Conservation (phyloP, 331 rosid genomes). For the Acacia concinna region DNA sequence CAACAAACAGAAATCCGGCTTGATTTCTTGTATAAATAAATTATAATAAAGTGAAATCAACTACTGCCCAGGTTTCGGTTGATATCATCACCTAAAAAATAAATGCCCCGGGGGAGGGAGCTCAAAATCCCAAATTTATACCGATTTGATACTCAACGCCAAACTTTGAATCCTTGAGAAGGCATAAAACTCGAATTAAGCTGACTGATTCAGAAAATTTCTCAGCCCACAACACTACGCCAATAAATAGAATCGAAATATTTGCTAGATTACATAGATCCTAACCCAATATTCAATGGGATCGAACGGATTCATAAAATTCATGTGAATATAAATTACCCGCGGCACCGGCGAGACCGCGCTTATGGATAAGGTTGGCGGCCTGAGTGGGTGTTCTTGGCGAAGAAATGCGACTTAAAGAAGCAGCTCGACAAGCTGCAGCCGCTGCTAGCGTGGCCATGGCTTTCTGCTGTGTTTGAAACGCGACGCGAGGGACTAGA, state of each 20-base stretch:
- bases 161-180: neutral
- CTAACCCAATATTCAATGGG: neutral
- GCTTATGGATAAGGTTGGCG: conserved; percentile 55
- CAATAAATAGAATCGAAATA: neutral
- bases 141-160: no score
- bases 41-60: neutral
- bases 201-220: neutral
- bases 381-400: conserved; percentile 46
- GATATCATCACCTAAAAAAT: neutral
- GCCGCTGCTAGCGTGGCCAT: conserved; percentile 67
- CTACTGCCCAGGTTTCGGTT: neutral
- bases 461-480: conserved; percentile 16
- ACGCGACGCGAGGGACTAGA: neutral
- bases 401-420: conserved; percentile 53
- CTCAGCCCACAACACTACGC: neutral
- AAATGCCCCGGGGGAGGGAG: neutral
- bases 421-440: conserved; percentile 71
- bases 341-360: conserved; percentile 55
- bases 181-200: neutral
- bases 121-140: neutral
- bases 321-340: neutral
- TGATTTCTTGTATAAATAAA: neutral
- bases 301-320: neutral
- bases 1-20: neutral
- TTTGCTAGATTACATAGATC: neutral